Base-by-base conservation (phyloP, 1,284 basidiomycete species). In the Moesziomyces antarcticus region DNA sequence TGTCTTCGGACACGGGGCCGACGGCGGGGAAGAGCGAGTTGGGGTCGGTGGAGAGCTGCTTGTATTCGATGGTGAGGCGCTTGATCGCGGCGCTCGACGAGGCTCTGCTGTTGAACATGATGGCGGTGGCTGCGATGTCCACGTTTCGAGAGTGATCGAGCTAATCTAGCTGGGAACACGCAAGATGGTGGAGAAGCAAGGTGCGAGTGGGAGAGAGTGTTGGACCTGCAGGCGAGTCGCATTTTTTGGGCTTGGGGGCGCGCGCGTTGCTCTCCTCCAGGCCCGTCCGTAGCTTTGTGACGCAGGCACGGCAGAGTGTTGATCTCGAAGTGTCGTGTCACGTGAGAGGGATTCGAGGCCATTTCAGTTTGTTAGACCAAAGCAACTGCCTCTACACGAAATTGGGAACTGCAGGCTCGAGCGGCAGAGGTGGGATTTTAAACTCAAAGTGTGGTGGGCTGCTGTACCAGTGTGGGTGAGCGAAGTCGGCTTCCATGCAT, bases 1-100 rank as follows among this genome's bases (percentile, higher is more conserved):
- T 94, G 73, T 92, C 90, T 86, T 99, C 96, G 48, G 91, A 91
- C 80, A 97, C 88, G 46, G 94, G 94, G 0, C 93, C 93, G 90
- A 63, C 56, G 21, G 78, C 82, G 13, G 70, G 78, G 60, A 84
- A 80, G 50, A 84, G 78, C 47, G 77, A 77, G 66, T 83, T 75
- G 16, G 80, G 79, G 27, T 82, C 82, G 50, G 68, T 77, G 25
- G 76, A 79, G 11, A 82, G 77, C 68, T 84, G 82, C 64, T 82
- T 83, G 76, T 84, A 84, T 63, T 84, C 82, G 57, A 84, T 81
- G 49, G 74, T 82, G 42, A 84, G 77, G n/a, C 82, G 75, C 67
- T 80, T 79, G 50, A 82, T 78, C 7, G 82, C 82, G 10, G 81
- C 81, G 51, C 66, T 71, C 35, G 64, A 68, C 7, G 67, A 68